Evolutionary conservation across 192 early-diverging fungal genomes (phyloP), one percentile per base, ranked within the genome.

Genomic region (Borealophlyctis nickersoniae): DNA sequence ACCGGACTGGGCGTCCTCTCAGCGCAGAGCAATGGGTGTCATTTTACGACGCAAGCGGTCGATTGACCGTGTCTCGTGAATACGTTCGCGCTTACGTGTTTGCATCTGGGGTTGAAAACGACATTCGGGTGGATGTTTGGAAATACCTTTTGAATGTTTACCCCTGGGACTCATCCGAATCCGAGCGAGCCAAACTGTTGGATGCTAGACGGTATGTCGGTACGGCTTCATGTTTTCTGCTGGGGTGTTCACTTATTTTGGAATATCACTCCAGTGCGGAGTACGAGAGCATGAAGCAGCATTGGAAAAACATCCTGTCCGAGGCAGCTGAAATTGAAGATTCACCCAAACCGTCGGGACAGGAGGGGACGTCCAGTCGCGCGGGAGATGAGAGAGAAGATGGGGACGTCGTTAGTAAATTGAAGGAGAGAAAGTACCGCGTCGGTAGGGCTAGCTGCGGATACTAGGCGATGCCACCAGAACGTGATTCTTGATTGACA

Each of bases 71-170:
- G 11, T 34, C 67, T 0, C 49, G 58, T 24, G 62, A 66, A 1
- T 69, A 81, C 14, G 60, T 82, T 52, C 49, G 55, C 33, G 54
- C 29, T 4, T 49, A 72, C 39, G 64, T 82, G n/a, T 82, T 75
- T 63, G 56, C 51, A 35, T 22, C 78, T 73, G 92, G 95, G 3
- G 77, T 98, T 1, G 89, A 91, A 31, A 80, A 85, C 52, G 86
- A 88, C 39, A 82, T 93, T 48, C 82, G 93, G 23, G 82, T 86
- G 4, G 80, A 91, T 28, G 91, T 92, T 7, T 98, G 94, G 94
- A 89, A 91, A 60, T 98, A 90, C 65, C 77, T 98, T 52, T 71
- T 93, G 32, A 81, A 80, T 14, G 80, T 97, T 2, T 95, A 91
- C 66, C 81, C 91, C 13, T 98, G 92, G 92, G 70, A 80, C 27